A percentile compares a stretch with the other conserved stretches of the same genome.
Conservation (phyloP, 805 yeast species). For the Suhomyces vadensis region DNA sequence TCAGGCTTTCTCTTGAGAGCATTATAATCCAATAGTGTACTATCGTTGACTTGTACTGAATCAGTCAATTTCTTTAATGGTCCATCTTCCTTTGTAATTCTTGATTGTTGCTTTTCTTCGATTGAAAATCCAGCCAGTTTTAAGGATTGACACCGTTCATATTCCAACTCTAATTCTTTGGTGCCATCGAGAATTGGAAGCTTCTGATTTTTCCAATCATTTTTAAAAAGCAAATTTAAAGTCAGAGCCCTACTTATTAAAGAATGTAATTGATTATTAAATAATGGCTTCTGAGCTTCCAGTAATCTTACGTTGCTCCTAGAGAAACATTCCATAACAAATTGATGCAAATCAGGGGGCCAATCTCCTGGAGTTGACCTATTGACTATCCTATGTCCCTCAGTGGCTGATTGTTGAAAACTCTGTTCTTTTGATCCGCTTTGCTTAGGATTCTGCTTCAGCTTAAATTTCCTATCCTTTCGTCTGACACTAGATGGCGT, state of each 20-base stretch:
- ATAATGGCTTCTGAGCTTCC: slow-evolving; percentile 33
- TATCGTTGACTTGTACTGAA: slow-evolving; percentile 5
- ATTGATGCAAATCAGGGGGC: slow-evolving; percentile 57
- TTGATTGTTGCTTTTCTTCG: too few species aligned
- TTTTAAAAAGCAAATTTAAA: slow-evolving; percentile 43
- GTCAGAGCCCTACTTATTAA: slow-evolving; percentile 51
- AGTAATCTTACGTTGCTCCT: slow-evolving; percentile 35
- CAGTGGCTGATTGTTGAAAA: background rate
- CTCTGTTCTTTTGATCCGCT: too few species aligned
- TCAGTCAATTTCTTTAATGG: too few species aligned
- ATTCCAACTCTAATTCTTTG: slow-evolving; percentile 14
- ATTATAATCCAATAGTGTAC: slow-evolving; percentile 3
- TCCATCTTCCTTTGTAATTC: too few species aligned
- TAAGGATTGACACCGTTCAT: slow-evolving; percentile 6
- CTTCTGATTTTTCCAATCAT: slow-evolving; percentile 54
- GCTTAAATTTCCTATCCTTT: background rate
- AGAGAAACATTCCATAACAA: slow-evolving; percentile 49
- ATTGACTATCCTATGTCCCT: slow-evolving; percentile 14
- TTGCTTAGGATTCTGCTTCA: too few species aligned
- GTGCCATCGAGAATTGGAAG: slow-evolving; percentile 45
- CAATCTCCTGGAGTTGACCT: slow-evolving; percentile 28
- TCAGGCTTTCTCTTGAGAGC: slow-evolving; percentile 10
- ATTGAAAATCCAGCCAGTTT: slow-evolving; percentile 7
- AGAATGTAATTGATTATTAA: slow-evolving; percentile 52
- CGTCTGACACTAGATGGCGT: slow-evolving; percentile 14